Percentiles rank a stretch among this genome's conserved stretches.
phyloP scores from a whole-genome alignment of 306 rosid genomes.

The Leucaena leucocephala region DNA sequence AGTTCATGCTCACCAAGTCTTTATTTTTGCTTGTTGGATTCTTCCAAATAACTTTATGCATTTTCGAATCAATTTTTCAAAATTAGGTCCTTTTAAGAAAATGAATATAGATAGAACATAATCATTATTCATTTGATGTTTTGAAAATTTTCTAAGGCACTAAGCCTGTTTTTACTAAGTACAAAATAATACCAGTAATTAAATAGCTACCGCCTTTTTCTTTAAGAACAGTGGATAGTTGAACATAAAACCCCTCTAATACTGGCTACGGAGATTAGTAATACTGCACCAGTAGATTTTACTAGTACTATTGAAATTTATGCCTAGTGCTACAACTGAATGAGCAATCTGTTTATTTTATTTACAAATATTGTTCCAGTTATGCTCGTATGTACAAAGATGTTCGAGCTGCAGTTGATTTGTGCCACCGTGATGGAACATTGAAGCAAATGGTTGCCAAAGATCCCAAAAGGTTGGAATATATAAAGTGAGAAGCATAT shows the following conservation, averaged over 20 bases:
- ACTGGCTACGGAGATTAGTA: neutral
- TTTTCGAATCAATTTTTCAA: neutral
- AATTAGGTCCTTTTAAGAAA: constrained; percentile 9
- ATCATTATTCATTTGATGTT: constrained; percentile 8
- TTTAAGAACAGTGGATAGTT: constrained; percentile 4
- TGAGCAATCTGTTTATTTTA: constrained; percentile 11
- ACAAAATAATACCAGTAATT: neutral
- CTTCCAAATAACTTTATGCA: constrained; percentile 9
- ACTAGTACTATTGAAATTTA: neutral
- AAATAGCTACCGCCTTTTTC: neutral
- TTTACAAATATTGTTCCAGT: constrained; percentile 47
- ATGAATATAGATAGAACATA: constrained; percentile 11
- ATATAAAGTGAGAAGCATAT: constrained; percentile 21
- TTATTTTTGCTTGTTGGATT: constrained; percentile 25
- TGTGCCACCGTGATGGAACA: constrained; percentile 99
- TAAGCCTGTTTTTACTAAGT: constrained; percentile 5
- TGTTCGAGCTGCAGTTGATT: constrained; percentile 98
- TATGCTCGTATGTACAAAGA: constrained; percentile 90
- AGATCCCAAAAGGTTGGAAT: constrained; percentile 78
- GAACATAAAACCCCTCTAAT: neutral
- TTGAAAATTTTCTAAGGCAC: constrained; percentile 16
- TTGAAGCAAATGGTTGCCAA: constrained; percentile 95
- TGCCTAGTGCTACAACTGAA: constrained; percentile 1
- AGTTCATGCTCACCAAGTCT: neutral
- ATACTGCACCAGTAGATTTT: neutral